Conservation (phyloP, 306 rosid species). For the Mucuna pruriens region DNA sequence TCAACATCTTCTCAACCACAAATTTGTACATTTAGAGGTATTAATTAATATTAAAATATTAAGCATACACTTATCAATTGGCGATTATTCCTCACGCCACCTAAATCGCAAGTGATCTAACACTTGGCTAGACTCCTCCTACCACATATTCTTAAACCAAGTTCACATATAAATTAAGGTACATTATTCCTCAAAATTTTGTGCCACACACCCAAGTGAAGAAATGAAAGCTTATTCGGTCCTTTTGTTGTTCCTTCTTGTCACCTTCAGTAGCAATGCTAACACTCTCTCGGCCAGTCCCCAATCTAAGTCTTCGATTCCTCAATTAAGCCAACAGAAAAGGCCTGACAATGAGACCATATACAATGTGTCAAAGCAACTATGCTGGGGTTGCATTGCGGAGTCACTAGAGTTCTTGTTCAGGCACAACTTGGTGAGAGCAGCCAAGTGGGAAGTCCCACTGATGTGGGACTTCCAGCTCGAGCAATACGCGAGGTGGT, state of each 20-base stretch:
- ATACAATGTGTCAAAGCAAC: slow-evolving; percentile 66
- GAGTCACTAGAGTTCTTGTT: slow-evolving; percentile 77
- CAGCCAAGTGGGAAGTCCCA: slow-evolving; percentile 72
- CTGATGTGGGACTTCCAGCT: slow-evolving; percentile 73
- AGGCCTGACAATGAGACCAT: slow-evolving; percentile 65
- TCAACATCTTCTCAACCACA: slow-evolving; percentile 1
- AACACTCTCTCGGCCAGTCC: slow-evolving; percentile 12
- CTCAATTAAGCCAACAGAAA: slow-evolving; percentile 37
- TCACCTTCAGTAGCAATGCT: slow-evolving; percentile 27
- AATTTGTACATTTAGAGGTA: neutral
- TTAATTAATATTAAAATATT: slow-evolving; percentile 1
- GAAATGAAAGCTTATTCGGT: slow-evolving; percentile 48
- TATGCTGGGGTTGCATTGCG: slow-evolving; percentile 80
- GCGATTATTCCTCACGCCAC: slow-evolving; percentile 12
- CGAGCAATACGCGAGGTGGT: slow-evolving; percentile 77
- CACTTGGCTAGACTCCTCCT: slow-evolving; percentile 1
- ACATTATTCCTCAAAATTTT: slow-evolving; percentile 17
- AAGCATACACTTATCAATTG: neutral
- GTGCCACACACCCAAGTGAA: slow-evolving; percentile 23
- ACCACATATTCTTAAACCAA: slow-evolving; percentile 3
- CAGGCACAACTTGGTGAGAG: slow-evolving; percentile 71
- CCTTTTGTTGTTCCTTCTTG: slow-evolving; percentile 31
- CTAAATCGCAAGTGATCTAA: neutral
- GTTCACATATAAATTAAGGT: slow-evolving; percentile 33
- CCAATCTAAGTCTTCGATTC: neutral